Evolutionary conservation across 2,329 filamentous ascomycete genomes (phyloP), one percentile per base, ranked within the genome.

Genomic region (Ceratocystis huliohia): DNA sequence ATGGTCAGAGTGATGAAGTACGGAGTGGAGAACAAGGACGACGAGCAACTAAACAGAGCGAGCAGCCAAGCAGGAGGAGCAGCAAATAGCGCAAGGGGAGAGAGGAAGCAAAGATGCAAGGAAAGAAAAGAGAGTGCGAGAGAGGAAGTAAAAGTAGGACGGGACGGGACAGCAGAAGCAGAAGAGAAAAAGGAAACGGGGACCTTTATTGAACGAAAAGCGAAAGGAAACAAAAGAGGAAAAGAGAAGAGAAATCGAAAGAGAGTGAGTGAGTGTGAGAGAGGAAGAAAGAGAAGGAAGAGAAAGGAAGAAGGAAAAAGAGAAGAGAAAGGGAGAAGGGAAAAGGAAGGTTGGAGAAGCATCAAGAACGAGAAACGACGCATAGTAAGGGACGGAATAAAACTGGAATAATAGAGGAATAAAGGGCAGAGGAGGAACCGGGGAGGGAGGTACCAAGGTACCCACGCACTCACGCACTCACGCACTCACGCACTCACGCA

Each of bases 161-260:
- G 48, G 48, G 15, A 28, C 48, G 48, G 48, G 28, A 53, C 20
- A 53, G 48, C 48, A 53, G 20, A 66, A 50, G 59, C 57, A 68
- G 56, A 59, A 56, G 64, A 61, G 64, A 64, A 68, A 68, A 68
- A 67, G 62, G 65, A 66, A 65, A 66, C 46, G 61, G 45, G 53
- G 17, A 41, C 50, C 61, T 44, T 63, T 56, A 63, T 63, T 53
- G 61, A 64, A 41, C 5, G 25, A 15, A n/a, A 30, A 30, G 53
- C 25, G 15, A 45, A 22, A 30, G 30, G 30, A 30, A 28, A 13
- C 10, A 57, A 22, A 17, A 30, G 17, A 25, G 70, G 72, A 73
- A 72, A 28, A 72, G 71, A 71, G 72, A 71, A 68, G 71, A 68
- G 69, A 69, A 69, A 72, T 71, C 68, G 15, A 65, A 53, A 57